These are phyloP conservation scores for Boletellus deceptivus DNA, from an alignment of 1,284 basidiomycete species.

Conservation along the genomic window DNA sequence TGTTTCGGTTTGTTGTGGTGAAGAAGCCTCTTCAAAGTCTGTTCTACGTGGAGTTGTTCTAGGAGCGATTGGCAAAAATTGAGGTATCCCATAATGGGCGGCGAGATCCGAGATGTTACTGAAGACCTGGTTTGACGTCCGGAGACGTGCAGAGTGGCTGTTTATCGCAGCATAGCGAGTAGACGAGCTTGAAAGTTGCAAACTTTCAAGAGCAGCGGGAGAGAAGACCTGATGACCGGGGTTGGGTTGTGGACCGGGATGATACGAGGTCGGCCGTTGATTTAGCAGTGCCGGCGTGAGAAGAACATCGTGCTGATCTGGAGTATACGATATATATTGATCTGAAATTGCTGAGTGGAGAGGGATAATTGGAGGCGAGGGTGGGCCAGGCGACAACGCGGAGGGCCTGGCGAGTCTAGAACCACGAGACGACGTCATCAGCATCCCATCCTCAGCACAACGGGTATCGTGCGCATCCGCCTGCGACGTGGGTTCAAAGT, in stretches of 20 bases:
- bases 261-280: constrained; percentile 32
- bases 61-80: constrained; percentile 62
- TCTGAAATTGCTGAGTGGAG: constrained; percentile 41
- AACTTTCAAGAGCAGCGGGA: constrained; percentile 38
- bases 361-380: constrained; percentile 26
- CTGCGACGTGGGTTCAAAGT: constrained; percentile 12
- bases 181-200: constrained; percentile 39
- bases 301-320: constrained; percentile 37
- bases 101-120: constrained; percentile 55
- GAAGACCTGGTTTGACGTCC: constrained; percentile 48
- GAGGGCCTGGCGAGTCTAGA: constrained; percentile 41
- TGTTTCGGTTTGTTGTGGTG: constrained; percentile 18
- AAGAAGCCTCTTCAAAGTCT: constrained; percentile 27
- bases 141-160: constrained; percentile 37
- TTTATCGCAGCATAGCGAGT: constrained; percentile 49
- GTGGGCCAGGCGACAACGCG: constrained; percentile 39
- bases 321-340: constrained; percentile 28
- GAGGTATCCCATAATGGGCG: constrained; percentile 73
- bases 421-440: constrained; percentile 40
- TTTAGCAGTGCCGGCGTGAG: constrained; percentile 28
- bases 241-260: constrained; percentile 29
- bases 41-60: constrained; percentile 48
- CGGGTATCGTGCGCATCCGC: constrained; percentile 24
- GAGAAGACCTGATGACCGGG: constrained; percentile 34
- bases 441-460: constrained; percentile 28